phyloP scores from a whole-genome alignment of 768 basidiomycete genomes.

The Harrya chromipes region DNA sequence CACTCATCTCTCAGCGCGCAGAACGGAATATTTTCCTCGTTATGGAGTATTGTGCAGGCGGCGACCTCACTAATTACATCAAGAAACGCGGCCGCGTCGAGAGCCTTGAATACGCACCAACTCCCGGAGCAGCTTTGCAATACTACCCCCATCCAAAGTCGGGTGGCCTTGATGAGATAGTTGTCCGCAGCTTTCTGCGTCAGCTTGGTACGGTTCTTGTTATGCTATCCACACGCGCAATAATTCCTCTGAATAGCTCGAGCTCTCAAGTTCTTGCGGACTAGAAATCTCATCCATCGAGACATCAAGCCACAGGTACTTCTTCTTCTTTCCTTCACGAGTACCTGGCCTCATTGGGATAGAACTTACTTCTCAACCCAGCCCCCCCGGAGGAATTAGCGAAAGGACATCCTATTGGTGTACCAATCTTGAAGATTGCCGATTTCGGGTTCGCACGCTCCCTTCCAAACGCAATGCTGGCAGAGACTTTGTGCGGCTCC shows the following conservation, averaged over 20 bases:
- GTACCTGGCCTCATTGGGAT: constrained; percentile 7
- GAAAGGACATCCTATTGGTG: constrained; percentile 85
- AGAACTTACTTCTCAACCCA: constrained; percentile 91
- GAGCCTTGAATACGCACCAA: constrained; percentile 77
- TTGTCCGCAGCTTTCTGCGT: constrained; percentile 87
- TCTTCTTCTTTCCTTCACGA: not conserved
- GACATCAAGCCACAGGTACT: constrained; percentile 93
- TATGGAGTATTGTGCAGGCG: constrained; percentile 96
- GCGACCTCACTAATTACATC: constrained; percentile 95
- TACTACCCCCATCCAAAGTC: constrained; percentile 91
- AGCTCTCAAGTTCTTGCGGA: constrained; percentile 88
- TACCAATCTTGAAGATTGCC: constrained; percentile 94
- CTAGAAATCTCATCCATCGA: constrained; percentile 88
- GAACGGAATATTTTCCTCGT: constrained; percentile 87
- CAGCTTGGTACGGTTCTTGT: constrained; percentile 64
- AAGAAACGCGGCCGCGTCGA: constrained; percentile 95
- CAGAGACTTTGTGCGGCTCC: constrained; percentile 96
- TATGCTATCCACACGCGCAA: not conserved
- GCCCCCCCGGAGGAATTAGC: constrained; percentile 76
- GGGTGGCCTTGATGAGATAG: constrained; percentile 88
- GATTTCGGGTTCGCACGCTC: constrained; percentile 98
- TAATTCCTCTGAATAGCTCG: constrained; percentile 55
- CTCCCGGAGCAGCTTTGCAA: constrained; percentile 62
- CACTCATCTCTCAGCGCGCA: constrained; percentile 47
- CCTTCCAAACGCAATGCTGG: constrained; percentile 89